Conservation (phyloP, 2,329 filamentous ascomycete genomes). For the Neurospora crassa region DNA sequence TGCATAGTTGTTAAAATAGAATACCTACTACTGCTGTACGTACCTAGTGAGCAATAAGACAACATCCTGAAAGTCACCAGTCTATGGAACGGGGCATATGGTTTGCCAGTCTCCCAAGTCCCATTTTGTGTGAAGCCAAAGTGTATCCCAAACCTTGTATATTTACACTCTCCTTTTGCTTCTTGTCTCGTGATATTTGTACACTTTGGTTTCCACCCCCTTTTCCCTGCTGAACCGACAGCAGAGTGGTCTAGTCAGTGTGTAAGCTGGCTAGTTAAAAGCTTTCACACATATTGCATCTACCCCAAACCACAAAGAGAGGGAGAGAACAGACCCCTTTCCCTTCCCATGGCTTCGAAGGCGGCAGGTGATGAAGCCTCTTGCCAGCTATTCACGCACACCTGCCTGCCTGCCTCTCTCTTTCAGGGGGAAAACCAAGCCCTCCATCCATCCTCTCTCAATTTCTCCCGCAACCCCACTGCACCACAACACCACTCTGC, state of each 20-base stretch:
- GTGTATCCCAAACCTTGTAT: background rate
- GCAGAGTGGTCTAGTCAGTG: background rate
- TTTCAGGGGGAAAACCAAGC: background rate
- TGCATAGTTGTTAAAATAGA: background rate
- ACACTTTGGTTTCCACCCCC: background rate
- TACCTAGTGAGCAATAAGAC: background rate
- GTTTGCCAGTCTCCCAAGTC: background rate
- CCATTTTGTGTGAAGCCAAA: background rate
- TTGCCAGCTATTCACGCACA: background rate
- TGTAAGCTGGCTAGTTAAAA: background rate
- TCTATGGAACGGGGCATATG: background rate
- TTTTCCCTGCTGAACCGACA: background rate
- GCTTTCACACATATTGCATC: background rate
- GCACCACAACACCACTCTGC: background rate
- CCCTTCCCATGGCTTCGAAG: background rate
- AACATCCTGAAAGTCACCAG: background rate
- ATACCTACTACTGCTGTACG: background rate
- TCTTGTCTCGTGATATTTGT: background rate
- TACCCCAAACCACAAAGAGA: constrained; percentile 6
- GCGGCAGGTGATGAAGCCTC: background rate
- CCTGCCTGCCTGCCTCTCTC: background rate
- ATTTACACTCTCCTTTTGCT: background rate
- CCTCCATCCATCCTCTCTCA: background rate
- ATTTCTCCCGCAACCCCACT: background rate
- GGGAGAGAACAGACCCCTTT: background rate